Percentiles rank a stretch among this genome's conserved stretches.
Conservation (phyloP, 805 yeast species). For the Geotrichum ghanense region DNA sequence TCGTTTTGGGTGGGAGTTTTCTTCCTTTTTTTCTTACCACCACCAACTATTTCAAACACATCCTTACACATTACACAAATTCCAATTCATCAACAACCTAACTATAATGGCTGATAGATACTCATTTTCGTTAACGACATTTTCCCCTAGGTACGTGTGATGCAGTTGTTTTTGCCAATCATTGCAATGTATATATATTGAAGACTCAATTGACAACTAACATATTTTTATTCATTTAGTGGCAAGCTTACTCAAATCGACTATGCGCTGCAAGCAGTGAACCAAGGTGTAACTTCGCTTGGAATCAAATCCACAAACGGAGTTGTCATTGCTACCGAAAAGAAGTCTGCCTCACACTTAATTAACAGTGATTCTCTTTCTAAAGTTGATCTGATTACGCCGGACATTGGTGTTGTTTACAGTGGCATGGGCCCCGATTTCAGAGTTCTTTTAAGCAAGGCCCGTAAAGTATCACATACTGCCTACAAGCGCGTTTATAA, state of each 20-base stretch:
- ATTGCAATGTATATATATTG: background rate
- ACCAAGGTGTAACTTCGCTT: slow-evolving; percentile 93
- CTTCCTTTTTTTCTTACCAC: background rate
- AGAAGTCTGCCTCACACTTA: slow-evolving; percentile 71
- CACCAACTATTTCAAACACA: background rate
- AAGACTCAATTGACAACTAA: background rate
- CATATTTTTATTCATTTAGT: slow-evolving; percentile 31
- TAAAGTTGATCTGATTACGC: slow-evolving; percentile 77
- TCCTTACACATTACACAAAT: no score
- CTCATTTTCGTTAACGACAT: slow-evolving; percentile 92
- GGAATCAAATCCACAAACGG: slow-evolving; percentile 93
- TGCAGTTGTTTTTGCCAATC: background rate
- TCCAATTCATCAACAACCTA: background rate
- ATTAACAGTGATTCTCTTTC: slow-evolving; percentile 62
- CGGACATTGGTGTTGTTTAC: slow-evolving; percentile 93
- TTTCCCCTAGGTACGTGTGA: slow-evolving; percentile 75
- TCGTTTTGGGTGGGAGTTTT: background rate
- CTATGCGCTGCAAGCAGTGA: slow-evolving; percentile 93
- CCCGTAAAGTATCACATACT: slow-evolving; percentile 88
- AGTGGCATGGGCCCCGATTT: slow-evolving; percentile 99
- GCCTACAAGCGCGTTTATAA: slow-evolving; percentile 87
- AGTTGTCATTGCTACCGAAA: slow-evolving; percentile 91
- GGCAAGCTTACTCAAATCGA: slow-evolving; percentile 97
- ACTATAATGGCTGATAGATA: slow-evolving; percentile 91
- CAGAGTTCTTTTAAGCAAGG: slow-evolving; percentile 85